Percentiles rank a stretch among this genome's conserved stretches.
These are phyloP conservation scores for Sporothrix variecibatus DNA, from an alignment of 2,329 filamentous ascomycete genomes.

Conservation along the genomic window DNA sequence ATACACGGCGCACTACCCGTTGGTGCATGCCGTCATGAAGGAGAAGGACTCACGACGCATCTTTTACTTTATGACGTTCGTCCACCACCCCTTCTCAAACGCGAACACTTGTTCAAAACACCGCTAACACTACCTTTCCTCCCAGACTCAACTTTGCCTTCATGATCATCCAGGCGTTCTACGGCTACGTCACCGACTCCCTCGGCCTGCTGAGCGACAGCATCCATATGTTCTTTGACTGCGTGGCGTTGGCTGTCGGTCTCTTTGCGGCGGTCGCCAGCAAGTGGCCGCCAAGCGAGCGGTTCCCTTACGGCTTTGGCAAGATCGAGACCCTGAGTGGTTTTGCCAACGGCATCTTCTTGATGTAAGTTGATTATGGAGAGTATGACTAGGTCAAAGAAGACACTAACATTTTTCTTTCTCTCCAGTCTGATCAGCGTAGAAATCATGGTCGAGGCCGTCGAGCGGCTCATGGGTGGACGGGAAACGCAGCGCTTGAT, in stretches of 20 bases:
- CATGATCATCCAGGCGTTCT: conserved; percentile 92
- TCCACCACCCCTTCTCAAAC: conserved; percentile 16
- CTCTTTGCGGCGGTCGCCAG: conserved; percentile 90
- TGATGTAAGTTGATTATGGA: conserved; percentile 63
- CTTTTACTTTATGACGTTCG: conserved; percentile 93
- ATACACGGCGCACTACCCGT: conserved; percentile 68
- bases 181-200: conserved; percentile 91
- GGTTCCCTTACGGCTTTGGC: conserved; percentile 92
- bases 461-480: conserved; percentile 82
- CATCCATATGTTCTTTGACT: conserved; percentile 99
- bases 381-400: not conserved
- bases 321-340: conserved; percentile 96
- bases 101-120: not conserved
- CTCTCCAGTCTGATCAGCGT: conserved; percentile 76
- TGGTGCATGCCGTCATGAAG: conserved; percentile 80
- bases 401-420: not conserved
- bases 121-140: not conserved
- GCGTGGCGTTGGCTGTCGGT: conserved; percentile 85
- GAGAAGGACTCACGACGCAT: conserved; percentile 94
- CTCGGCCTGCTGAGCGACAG: conserved; percentile 94
- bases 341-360: conserved; percentile 92
- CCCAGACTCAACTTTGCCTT: conserved; percentile 86
- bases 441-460: conserved; percentile 93
- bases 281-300: conserved; percentile 89
- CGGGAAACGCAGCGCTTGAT: conserved; percentile 79